Evolutionary conservation across 2,329 filamentous ascomycete species (phyloP).

Genomic region (Apiospora marii): DNA sequence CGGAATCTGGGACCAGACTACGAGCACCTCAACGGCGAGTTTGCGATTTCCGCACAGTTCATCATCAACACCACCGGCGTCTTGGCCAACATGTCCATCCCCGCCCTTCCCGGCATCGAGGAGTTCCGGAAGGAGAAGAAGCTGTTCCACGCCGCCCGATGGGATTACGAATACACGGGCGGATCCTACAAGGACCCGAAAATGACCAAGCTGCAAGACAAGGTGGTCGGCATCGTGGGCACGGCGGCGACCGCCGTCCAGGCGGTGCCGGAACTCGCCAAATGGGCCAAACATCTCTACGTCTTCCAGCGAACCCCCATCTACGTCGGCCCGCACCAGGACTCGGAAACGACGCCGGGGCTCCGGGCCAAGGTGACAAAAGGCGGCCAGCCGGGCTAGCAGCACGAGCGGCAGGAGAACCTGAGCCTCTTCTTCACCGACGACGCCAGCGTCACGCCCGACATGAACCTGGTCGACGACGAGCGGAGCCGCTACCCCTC

Average conservation of each 20-base stretch:
- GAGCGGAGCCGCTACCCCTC: not conserved
- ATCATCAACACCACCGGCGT: not conserved
- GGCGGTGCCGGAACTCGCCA: conserved; percentile 52
- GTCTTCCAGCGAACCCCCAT: conserved; percentile 66
- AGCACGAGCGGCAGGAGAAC: conserved; percentile 47
- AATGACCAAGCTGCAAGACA: conserved; percentile 53
- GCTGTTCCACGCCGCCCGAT: conserved; percentile 56
- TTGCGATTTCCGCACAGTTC: not conserved
- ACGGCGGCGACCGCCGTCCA: conserved; percentile 59
- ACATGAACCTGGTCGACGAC: conserved; percentile 41
- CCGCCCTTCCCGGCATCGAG: conserved; percentile 49
- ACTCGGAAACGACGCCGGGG: conserved; percentile 43
- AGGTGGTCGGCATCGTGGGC: conserved; percentile 54
- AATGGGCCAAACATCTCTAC: conserved; percentile 57
- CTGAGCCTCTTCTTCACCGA: conserved; percentile 46
- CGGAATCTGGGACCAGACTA: not conserved
- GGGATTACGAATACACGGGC: conserved; percentile 54
- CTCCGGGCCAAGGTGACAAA: not conserved
- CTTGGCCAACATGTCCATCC: conserved; percentile 45
- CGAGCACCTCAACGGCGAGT: not conserved
- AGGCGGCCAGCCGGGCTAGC: conserved; percentile 41
- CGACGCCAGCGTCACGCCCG: conserved; percentile 32
- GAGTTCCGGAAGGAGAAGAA: not conserved
- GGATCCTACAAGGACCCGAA: conserved; percentile 47
- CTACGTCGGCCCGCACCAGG: conserved; percentile 47